Evolutionary conservation across 441 rosid genomes (phyloP), one percentile per base, ranked within the genome.

Genomic region (Gossypium schwendimanii): DNA sequence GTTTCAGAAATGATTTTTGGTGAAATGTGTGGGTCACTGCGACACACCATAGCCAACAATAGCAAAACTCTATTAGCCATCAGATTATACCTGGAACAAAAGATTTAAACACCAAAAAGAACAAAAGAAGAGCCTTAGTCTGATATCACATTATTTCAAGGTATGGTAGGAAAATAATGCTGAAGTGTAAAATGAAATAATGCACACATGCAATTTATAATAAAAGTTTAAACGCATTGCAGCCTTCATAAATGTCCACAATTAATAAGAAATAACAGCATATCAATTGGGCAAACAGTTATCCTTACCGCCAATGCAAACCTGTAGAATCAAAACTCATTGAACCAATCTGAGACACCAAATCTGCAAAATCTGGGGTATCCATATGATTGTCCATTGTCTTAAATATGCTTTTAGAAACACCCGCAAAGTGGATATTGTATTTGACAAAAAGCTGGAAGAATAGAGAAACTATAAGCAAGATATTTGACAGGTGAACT

Each of bases 31-130:
- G 92, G 90, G 75, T 87, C 91, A 81, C 72, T 87, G 83, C 86
- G 87, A 75, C 90, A 91, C 53, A 97, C 84, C 98, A 96, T 89
- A 76, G 97, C 97, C 85, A 96, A 82, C 81, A 96, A 84, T 81
- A 96, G 91, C 77, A 96, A 84, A 77, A 93, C 92, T 83, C 99
- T 88, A 84, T 96, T 96, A 75, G 99, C 99, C 97, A 96, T 96
- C 82, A 96, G 84, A 83, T 96, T 96, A 81, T 96, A 93, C 89
- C 98, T 96, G 87, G 54, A 73, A 75, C 59, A 44, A 28, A 66
- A 70, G 77, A 53, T 66, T 49, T 31, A 76, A 62, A 63, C 45
- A 55, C 59, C 63, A 10, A 5, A 57, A 39, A 54, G 15, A 60
- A 28, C 3, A 58, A 2, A 39, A 31, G 39, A 44, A 69, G 17